phyloP scores from a whole-genome alignment of 345 rosid genomes.

The Microcos paniculata region DNA sequence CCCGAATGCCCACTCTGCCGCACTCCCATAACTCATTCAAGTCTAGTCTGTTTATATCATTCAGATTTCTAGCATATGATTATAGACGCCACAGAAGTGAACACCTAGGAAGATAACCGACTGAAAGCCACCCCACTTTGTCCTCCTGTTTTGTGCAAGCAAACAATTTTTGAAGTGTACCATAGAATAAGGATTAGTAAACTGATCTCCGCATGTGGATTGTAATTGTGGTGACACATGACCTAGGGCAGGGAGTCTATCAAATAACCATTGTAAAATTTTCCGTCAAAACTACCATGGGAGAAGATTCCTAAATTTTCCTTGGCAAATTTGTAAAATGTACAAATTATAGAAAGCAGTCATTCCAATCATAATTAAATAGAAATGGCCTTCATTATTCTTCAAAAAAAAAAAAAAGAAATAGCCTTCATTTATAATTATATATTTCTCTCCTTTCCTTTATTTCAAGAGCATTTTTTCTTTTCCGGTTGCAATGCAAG shows the following conservation, averaged over 20 bases:
- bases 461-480: no score
- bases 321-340: no score
- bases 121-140: background rate
- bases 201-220: background rate
- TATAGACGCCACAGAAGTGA: background rate
- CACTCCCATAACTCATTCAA: slow-evolving; percentile 76
- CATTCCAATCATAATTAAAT: background rate
- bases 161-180: background rate
- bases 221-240: background rate
- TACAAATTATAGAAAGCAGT: background rate
- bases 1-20: slow-evolving; percentile 97
- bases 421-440: no score
- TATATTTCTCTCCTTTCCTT: no score
- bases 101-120: background rate
- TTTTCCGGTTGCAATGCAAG: no score
- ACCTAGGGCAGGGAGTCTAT: background rate
- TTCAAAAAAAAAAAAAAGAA: no score
- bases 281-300: background rate
- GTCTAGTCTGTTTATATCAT: slow-evolving; percentile 79
- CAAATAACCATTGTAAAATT: background rate
- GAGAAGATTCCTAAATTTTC: background rate
- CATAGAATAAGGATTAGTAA: background rate
- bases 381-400: background rate
- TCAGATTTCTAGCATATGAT: slow-evolving; percentile 61
- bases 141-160: background rate